phyloP scores from a whole-genome alignment of 2,329 filamentous ascomycete genomes.

The Alternaria longipes region DNA sequence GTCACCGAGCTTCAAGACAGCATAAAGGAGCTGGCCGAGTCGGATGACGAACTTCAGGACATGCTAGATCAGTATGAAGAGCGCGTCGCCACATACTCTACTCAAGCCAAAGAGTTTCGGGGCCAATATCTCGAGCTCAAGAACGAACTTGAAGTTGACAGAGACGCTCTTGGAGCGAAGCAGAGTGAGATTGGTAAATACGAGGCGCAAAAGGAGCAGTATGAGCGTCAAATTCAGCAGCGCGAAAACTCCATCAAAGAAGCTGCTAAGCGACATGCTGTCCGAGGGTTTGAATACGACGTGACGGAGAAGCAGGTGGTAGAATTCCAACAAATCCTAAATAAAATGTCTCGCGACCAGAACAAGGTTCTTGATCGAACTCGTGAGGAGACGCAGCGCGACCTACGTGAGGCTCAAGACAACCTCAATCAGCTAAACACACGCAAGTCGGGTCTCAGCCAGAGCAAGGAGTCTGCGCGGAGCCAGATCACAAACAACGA shows the following conservation, averaged over 20 bases:
- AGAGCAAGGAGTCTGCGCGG: slow-evolving; percentile 77
- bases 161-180: slow-evolving; percentile 56
- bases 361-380: slow-evolving; percentile 78
- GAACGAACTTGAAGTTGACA: slow-evolving; percentile 58
- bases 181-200: slow-evolving; percentile 75
- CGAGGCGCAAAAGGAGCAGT: slow-evolving; percentile 85
- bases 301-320: slow-evolving; percentile 76
- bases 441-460: slow-evolving; percentile 74
- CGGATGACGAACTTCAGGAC: slow-evolving; percentile 77
- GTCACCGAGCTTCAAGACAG: slow-evolving; percentile 75
- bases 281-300: slow-evolving; percentile 85
- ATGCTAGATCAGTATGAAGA: slow-evolving; percentile 81
- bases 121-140: slow-evolving; percentile 72
- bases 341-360: slow-evolving; percentile 79
- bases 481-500: slow-evolving; percentile 79
- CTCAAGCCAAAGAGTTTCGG: slow-evolving; percentile 70
- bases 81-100: slow-evolving; percentile 70
- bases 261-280: slow-evolving; percentile 76
- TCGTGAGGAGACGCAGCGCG: slow-evolving; percentile 76
- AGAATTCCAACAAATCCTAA: slow-evolving; percentile 80
- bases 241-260: slow-evolving; percentile 80
- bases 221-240: slow-evolving; percentile 78
- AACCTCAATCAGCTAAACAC: slow-evolving; percentile 78
- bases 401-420: slow-evolving; percentile 76
- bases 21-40: slow-evolving; percentile 79